phyloP scores from a whole-genome alignment of 2,329 filamentous ascomycete genomes.

The Paraphaeosphaeria minitans region DNA sequence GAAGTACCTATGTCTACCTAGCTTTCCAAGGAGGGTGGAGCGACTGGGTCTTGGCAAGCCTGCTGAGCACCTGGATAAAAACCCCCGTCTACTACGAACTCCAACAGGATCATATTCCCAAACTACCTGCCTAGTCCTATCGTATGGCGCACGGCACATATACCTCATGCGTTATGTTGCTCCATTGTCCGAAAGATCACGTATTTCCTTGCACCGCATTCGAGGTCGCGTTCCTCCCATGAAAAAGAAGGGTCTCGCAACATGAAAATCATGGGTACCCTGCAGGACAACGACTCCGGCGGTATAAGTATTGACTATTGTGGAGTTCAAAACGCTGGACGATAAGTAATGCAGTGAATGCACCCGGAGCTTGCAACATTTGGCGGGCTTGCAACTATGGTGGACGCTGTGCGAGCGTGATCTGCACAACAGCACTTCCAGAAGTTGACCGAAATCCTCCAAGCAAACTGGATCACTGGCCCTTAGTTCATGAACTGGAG shows the following conservation, averaged over 20 bases:
- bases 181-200: not conserved
- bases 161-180: not conserved
- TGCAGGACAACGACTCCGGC: not conserved
- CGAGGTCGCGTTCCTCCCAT: not conserved
- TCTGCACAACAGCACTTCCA: not conserved
- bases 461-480: not conserved
- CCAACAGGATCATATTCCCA: not conserved
- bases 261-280: not conserved
- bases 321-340: not conserved
- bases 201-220: not conserved
- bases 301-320: not conserved
- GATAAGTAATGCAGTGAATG: not conserved
- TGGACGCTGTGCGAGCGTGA: constrained; percentile 1
- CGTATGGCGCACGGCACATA: not conserved
- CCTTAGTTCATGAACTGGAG: not conserved
- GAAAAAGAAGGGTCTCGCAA: not conserved
- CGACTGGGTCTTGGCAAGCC: not conserved
- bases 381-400: not conserved
- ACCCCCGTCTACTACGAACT: not conserved
- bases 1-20: not conserved
- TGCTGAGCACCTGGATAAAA: not conserved
- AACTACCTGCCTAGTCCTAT: not conserved
- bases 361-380: not conserved
- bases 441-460: not conserved
- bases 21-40: not conserved